These are phyloP conservation scores for Senecio squalidus DNA, from an alignment of 140 eudicot species.

Conservation along the genomic window DNA sequence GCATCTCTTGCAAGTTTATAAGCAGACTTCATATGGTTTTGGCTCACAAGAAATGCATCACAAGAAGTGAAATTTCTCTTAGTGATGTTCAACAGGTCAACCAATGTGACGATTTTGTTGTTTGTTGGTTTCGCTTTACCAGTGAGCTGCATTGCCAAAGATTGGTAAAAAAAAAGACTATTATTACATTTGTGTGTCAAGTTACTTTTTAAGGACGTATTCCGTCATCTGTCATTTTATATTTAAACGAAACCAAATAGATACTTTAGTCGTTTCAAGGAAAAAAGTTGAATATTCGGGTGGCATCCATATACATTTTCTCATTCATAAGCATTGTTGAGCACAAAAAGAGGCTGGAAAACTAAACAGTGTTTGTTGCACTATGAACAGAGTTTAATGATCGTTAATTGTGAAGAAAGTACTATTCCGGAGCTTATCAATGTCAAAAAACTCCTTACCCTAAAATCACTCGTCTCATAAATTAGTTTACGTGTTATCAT, in stretches of 20 bases:
- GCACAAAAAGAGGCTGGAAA: background rate
- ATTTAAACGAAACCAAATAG: too few species aligned
- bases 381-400: background rate
- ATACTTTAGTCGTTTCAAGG: too few species aligned
- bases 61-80: slow-evolving; percentile 29
- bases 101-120: slow-evolving; percentile 26
- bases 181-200: background rate
- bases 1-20: slow-evolving; percentile 47
- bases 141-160: slow-evolving; percentile 45
- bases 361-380: background rate
- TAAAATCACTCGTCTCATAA: background rate
- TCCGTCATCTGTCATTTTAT: too few species aligned
- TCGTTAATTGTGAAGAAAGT: background rate
- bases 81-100: slow-evolving; percentile 37
- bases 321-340: background rate
- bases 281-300: too few species aligned
- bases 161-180: background rate
- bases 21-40: slow-evolving; percentile 35
- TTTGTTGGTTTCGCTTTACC: slow-evolving; percentile 30
- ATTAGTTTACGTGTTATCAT: too few species aligned
- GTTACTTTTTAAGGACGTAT: too few species aligned
- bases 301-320: too few species aligned
- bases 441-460: background rate
- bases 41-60: slow-evolving; percentile 24
- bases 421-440: background rate